phyloP scores from a whole-genome alignment of 1,284 basidiomycete genomes.

The Bondarzewia mesenterica region DNA sequence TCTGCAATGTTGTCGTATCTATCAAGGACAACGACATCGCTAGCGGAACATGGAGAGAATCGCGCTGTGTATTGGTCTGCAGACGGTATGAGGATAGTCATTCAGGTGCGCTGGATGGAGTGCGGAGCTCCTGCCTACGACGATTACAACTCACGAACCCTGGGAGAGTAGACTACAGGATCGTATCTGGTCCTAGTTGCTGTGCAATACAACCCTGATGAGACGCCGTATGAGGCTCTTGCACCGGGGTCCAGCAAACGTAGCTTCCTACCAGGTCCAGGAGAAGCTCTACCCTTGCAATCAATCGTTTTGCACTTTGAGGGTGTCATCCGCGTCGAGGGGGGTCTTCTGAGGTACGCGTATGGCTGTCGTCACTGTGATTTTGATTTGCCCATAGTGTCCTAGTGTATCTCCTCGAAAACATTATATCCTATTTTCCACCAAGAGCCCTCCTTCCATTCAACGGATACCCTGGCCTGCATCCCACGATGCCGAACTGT shows the following conservation, averaged over 20 bases:
- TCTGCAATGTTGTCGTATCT: slow-evolving; percentile 71
- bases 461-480: slow-evolving; percentile 78
- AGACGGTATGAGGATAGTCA: slow-evolving; percentile 69
- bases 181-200: slow-evolving; percentile 75
- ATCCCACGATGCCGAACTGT: slow-evolving; percentile 27
- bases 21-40: slow-evolving; percentile 67
- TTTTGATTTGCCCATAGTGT: slow-evolving; percentile 5
- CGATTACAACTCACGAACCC: no score
- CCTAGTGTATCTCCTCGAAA: slow-evolving; percentile 65
- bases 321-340: slow-evolving; percentile 77
- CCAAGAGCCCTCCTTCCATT: slow-evolving; percentile 58
- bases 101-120: slow-evolving; percentile 48
- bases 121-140: not conserved
- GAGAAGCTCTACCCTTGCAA: slow-evolving; percentile 64
- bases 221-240: slow-evolving; percentile 48
- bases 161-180: slow-evolving; percentile 49
- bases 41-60: slow-evolving; percentile 77
- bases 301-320: slow-evolving; percentile 65
- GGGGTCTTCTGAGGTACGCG: slow-evolving; percentile 57
- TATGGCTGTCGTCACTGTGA: slow-evolving; percentile 2
- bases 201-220: slow-evolving; percentile 52
- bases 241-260: slow-evolving; percentile 45
- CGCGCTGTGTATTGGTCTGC: slow-evolving; percentile 68
- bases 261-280: slow-evolving; percentile 71
- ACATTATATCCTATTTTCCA: slow-evolving; percentile 64